A percentile compares a stretch with the other conserved stretches of the same genome.
Conservation (phyloP, 2,329 filamentous ascomycete genomes). For the Aphanocladium album region DNA sequence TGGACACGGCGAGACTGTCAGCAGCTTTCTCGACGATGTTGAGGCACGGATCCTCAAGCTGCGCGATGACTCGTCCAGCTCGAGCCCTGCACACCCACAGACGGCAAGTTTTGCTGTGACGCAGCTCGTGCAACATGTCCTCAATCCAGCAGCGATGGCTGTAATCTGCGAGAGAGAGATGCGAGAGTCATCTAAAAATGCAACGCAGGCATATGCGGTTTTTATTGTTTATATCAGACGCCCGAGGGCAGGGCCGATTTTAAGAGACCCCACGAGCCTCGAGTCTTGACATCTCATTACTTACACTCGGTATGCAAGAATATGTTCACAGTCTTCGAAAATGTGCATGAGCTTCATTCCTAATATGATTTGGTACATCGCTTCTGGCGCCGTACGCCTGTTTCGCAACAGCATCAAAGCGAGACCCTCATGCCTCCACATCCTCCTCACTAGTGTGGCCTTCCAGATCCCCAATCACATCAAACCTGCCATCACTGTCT, state of each 20-base stretch:
- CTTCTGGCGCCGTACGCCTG: too few species aligned
- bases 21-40: constrained; percentile 4
- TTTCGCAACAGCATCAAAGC: too few species aligned
- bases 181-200: neutral
- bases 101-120: neutral
- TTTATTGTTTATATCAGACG: constrained; percentile 6
- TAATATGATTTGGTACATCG: too few species aligned
- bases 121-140: neutral
- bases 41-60: neutral
- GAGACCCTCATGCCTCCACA: too few species aligned
- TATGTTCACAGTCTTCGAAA: too few species aligned
- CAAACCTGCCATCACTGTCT: too few species aligned
- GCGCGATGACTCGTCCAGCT: neutral
- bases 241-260: constrained; percentile 1
- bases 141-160: constrained; percentile 1
- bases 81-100: neutral
- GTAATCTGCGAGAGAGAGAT: neutral
- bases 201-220: constrained; percentile 4
- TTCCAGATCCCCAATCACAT: too few species aligned
- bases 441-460: too few species aligned
- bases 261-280: neutral
- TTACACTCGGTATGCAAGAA: neutral
- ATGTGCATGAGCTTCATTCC: too few species aligned
- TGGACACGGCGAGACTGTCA: constrained; percentile 8
- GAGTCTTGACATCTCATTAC: neutral